A percentile compares a stretch with the other conserved stretches of the same genome.
Conservation (phyloP, 306 rosid species). For the Prunus kanzakura region DNA sequence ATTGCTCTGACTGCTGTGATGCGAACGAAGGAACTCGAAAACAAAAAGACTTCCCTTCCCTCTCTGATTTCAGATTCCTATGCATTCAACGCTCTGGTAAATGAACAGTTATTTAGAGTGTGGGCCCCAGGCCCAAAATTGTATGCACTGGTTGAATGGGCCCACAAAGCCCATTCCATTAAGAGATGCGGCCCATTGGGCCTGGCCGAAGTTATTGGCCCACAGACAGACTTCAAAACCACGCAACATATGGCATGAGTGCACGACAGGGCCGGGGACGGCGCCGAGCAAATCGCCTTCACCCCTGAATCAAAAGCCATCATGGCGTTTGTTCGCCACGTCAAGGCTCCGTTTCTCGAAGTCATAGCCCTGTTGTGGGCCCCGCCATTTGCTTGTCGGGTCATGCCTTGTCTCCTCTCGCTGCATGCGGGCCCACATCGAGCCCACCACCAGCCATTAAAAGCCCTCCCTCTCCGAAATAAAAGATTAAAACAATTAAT, state of each 20-base stretch:
- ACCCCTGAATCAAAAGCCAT: conserved; percentile 1
- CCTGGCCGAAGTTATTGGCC: not conserved
- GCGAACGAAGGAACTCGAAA: not conserved
- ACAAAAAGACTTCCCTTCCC: not conserved
- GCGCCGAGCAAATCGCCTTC: conserved; percentile 27
- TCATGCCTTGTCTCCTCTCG: conserved; percentile 18
- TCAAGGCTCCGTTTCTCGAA: conserved; percentile 10
- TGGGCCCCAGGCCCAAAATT: not conserved
- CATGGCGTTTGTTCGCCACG: conserved; percentile 18
- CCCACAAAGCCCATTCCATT: not conserved
- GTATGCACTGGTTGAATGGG: not conserved
- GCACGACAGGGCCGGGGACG: conserved; percentile 18
- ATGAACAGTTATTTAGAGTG: not conserved
- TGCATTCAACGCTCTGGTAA: not conserved
- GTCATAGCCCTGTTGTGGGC: conserved; percentile 15
- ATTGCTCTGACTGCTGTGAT: not conserved
- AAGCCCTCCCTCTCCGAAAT: not conserved
- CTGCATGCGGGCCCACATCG: not conserved
- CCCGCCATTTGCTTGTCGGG: conserved; percentile 29
- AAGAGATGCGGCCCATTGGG: not conserved
- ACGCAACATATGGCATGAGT: not conserved
- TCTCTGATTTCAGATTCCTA: not conserved
- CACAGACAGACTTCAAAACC: conserved; percentile 4
- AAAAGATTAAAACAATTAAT: not conserved
- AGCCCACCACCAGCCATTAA: not conserved